Percentiles rank a stretch among this genome's conserved stretches.
These are phyloP conservation scores for Cryptococcus sp. DNA, from an alignment of 1,284 basidiomycete species.

Conservation along the genomic window DNA sequence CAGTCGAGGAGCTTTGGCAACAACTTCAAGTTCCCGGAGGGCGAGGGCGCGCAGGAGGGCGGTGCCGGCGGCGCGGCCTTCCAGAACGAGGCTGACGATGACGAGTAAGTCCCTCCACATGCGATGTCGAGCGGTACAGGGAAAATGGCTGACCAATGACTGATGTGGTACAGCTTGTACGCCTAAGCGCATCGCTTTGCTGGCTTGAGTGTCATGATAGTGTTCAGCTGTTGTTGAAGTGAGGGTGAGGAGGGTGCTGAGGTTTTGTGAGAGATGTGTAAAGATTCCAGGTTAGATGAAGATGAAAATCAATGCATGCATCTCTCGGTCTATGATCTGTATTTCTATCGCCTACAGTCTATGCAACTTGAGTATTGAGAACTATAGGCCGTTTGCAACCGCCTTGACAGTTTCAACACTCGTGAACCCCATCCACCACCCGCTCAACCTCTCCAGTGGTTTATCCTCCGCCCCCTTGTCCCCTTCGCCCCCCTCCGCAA, in stretches of 20 bases:
- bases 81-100: constrained; percentile 51
- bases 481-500: background rate
- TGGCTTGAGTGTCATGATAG: background rate
- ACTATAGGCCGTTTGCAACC: background rate
- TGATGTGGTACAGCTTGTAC: constrained; percentile 24
- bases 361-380: background rate
- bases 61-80: constrained; percentile 40
- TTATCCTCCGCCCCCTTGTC: background rate
- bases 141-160: background rate
- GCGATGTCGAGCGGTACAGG: background rate
- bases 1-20: constrained; percentile 47
- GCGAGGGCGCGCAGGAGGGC: constrained; percentile 52
- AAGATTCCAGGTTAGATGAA: background rate
- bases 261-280: constrained; percentile 6
- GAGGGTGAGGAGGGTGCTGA: background rate
- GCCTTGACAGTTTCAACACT: background rate
- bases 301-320: constrained; percentile 11
- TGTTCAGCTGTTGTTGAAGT: background rate
- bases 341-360: background rate
- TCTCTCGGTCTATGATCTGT: background rate
- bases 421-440: constrained; percentile 22
- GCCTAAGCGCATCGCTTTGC: constrained; percentile 9
- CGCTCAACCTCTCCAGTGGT: constrained; percentile 10
- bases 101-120: constrained; percentile 34
- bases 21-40: constrained; percentile 75